Conservation (phyloP, 148 eudicot genomes). For the Rhododendron griersonianum region DNA sequence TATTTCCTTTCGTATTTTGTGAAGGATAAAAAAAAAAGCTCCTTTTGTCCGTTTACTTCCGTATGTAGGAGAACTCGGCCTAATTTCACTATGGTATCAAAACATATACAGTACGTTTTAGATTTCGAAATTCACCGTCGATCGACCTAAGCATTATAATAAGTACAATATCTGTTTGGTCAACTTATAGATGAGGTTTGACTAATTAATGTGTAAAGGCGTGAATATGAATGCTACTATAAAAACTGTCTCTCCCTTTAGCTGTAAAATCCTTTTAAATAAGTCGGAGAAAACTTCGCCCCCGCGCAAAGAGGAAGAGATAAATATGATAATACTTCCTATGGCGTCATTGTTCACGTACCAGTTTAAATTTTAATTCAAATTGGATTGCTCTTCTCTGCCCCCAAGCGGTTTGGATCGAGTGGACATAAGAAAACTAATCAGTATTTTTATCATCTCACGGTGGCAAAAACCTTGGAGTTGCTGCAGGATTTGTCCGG, state of each 20-base stretch:
- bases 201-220: neutral
- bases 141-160: neutral
- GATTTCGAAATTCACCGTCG: neutral
- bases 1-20: no score
- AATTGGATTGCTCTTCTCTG: neutral
- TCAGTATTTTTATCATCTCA: no score
- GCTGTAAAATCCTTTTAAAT: neutral
- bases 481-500: no score
- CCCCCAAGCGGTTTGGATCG: neutral
- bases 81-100: neutral
- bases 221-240: neutral
- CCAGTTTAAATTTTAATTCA: neutral
- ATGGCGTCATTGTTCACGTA: neutral
- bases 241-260: neutral
- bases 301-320: slow-evolving; percentile 1
- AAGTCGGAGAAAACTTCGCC: neutral
- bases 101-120: neutral
- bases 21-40: neutral
- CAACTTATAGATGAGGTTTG: neutral
- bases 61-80: neutral
- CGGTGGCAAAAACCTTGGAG: no score
- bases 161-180: neutral
- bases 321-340: neutral
- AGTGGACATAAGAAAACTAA: no score
- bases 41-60: no score